Percentiles rank a stretch among this genome's conserved stretches.
These are phyloP conservation scores for Celoporthe dispersa DNA, from an alignment of 2,329 filamentous ascomycete species.

Conservation along the genomic window DNA sequence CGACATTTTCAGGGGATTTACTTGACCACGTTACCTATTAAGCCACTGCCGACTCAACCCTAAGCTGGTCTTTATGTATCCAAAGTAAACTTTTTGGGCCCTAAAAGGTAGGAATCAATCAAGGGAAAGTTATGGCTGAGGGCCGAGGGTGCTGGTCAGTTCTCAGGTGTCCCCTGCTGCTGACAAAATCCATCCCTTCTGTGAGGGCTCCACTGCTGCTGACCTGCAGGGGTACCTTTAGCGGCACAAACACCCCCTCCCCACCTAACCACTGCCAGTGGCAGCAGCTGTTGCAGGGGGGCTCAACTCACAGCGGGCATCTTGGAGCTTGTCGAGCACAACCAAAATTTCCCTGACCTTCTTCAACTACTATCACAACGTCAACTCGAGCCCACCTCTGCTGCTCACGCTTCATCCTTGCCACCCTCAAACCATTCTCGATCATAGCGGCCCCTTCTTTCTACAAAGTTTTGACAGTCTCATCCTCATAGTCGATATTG, in stretches of 20 bases:
- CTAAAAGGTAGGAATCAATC: neutral
- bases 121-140: neutral
- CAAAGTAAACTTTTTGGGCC: neutral
- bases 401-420: neutral
- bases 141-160: neutral
- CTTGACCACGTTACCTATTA: neutral
- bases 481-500: neutral
- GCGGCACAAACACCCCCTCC: neutral
- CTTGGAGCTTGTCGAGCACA: neutral
- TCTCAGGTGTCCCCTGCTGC: neutral
- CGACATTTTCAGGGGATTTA: no score
- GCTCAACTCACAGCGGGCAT: constrained; percentile 9
- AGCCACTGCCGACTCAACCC: neutral
- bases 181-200: neutral
- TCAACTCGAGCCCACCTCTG: neutral
- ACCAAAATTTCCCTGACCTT: constrained; percentile 25
- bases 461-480: neutral
- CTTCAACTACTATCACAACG: constrained; percentile 10
- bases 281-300: constrained; percentile 25
- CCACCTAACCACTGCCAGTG: neutral
- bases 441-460: neutral
- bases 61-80: neutral
- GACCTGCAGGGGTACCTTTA: constrained; percentile 20
- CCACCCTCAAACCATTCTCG: no score
- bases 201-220: neutral